These are phyloP conservation scores for Calycina herbarum DNA, from an alignment of 2,329 filamentous ascomycete species.

Conservation along the genomic window DNA sequence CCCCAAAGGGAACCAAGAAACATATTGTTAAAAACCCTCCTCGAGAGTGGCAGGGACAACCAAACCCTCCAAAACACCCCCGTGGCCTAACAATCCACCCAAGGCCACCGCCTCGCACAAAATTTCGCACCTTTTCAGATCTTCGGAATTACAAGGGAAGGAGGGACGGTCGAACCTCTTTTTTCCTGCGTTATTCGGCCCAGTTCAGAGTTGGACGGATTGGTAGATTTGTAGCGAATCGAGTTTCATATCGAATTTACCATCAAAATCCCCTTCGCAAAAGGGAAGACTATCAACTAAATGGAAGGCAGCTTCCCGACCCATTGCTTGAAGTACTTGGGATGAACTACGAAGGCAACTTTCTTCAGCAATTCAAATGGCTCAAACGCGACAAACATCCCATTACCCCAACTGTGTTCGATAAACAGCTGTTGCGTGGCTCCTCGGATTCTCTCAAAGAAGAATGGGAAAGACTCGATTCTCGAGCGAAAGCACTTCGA, in stretches of 20 bases:
- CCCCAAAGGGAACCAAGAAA: not conserved
- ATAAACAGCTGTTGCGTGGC: constrained; percentile 2
- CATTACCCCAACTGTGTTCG: not conserved
- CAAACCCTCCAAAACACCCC: not conserved
- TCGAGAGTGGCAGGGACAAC: not conserved
- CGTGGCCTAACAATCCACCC: not conserved
- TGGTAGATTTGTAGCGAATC: not conserved
- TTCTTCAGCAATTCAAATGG: not conserved
- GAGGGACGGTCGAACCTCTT: not conserved
- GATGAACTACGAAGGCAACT: constrained; percentile 1
- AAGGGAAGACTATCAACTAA: not conserved
- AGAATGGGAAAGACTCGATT: constrained; percentile 16
- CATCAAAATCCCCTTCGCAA: not conserved
- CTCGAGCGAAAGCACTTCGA: not conserved
- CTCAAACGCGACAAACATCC: not conserved
- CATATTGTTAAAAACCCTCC: not conserved
- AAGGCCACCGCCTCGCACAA: not conserved
- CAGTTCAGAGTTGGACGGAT: not conserved
- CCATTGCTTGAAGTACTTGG: not conserved
- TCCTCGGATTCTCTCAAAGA: constrained; percentile 10
- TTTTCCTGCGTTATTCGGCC: not conserved
- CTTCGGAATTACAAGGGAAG: not conserved
- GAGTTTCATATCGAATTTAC: not conserved
- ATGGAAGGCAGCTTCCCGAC: not conserved
- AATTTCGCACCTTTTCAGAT: not conserved